Evolutionary conservation across 176 grass and related monocot genomes (phyloP).

Genomic region (Aegilops longissima): DNA sequence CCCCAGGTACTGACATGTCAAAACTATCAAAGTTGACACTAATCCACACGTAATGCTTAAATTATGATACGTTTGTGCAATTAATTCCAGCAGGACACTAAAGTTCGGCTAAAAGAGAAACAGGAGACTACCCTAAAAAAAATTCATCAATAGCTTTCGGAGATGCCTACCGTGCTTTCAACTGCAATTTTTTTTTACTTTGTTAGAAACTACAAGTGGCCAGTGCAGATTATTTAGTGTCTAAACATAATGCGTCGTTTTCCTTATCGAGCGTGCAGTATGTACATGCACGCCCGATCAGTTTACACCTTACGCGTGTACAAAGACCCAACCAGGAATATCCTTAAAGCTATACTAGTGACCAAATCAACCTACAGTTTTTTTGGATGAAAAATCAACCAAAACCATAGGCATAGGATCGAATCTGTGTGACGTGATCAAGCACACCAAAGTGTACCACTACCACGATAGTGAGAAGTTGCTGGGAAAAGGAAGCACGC

Average conservation of each 20-base stretch:
- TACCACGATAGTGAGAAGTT: not conserved
- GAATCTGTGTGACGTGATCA: constrained; percentile 3
- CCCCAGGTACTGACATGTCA: no score
- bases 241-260: not conserved
- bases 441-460: not conserved
- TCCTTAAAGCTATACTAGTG: not conserved
- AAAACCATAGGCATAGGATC: not conserved
- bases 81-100: no score
- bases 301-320: not conserved
- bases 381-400: not conserved
- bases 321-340: not conserved
- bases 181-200: no score
- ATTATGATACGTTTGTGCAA: no score
- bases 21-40: no score
- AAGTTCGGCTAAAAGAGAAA: no score
- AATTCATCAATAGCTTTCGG: no score
- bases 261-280: not conserved
- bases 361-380: not conserved
- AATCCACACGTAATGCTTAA: no score
- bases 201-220: no score
- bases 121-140: no score
- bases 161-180: no score
- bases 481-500: not conserved
- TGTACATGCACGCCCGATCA: not conserved
- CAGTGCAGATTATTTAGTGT: no score